A percentile compares a stretch with the other conserved stretches of the same genome.
Evolutionary conservation across 2,329 filamentous ascomycete genomes (phyloP).

Genomic region (Monilinia vaccinii-corymbosi): DNA sequence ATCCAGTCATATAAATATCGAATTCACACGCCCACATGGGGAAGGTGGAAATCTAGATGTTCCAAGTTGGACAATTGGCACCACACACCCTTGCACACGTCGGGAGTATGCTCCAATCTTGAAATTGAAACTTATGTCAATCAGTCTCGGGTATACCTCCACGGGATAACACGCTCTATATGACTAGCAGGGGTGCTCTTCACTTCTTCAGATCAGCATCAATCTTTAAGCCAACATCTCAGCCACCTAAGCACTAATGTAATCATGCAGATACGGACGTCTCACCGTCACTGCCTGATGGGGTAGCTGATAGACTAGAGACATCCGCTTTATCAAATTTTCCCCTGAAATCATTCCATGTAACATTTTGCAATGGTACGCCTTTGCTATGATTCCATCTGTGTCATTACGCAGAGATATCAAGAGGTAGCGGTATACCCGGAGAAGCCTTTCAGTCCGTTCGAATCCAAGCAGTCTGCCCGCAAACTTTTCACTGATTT

Average conservation of each 20-base stretch:
- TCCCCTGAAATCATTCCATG: background rate
- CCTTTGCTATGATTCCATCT: background rate
- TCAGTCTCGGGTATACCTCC: background rate
- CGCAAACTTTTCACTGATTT: background rate
- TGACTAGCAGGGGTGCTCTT: background rate
- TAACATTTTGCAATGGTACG: background rate
- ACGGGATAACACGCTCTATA: background rate
- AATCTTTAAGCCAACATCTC: background rate
- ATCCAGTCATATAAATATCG: background rate
- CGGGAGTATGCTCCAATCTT: background rate
- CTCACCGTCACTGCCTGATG: background rate
- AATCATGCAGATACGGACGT: background rate
- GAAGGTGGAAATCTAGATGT: background rate
- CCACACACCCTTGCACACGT: background rate
- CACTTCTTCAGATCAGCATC: background rate
- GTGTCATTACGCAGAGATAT: background rate
- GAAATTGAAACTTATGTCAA: background rate
- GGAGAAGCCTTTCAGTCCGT: background rate
- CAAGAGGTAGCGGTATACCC: background rate
- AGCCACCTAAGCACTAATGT: background rate
- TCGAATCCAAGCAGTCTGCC: background rate
- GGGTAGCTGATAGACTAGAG: background rate
- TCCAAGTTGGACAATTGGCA: background rate
- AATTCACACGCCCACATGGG: background rate
- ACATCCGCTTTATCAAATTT: background rate